Conservation (phyloP, 208 protist species). For the Leishmania tropica region DNA sequence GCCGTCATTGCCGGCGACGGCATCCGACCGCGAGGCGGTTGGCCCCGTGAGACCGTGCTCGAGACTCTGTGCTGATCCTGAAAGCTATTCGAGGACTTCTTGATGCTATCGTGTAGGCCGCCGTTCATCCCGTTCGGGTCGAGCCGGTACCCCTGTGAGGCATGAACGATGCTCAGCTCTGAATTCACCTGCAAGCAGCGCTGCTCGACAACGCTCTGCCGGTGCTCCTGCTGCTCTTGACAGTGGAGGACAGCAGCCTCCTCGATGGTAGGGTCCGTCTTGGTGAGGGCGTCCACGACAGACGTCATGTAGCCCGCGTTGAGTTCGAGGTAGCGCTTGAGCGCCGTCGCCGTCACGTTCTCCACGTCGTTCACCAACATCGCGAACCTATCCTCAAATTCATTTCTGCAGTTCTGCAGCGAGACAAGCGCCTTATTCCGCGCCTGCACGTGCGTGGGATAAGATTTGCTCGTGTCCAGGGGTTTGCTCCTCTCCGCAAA, state of each 20-base stretch:
- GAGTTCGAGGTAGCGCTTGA: slow-evolving; percentile 56
- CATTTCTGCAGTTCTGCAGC: slow-evolving; percentile 20
- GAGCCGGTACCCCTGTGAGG: not conserved
- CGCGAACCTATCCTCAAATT: slow-evolving; percentile 40
- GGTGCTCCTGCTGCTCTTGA: slow-evolving; percentile 10
- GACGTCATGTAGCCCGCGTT: slow-evolving; percentile 54
- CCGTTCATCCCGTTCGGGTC: not conserved
- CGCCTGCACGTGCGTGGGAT: slow-evolving; percentile 19
- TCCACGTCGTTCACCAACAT: slow-evolving; percentile 37
- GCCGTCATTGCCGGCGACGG: too few species aligned
- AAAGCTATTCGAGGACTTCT: too few species aligned
- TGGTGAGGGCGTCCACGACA: slow-evolving; percentile 46
- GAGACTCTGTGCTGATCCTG: not conserved
- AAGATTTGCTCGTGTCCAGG: slow-evolving; percentile 38
- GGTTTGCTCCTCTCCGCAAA: slow-evolving; percentile 49
- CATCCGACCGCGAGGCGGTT: too few species aligned
- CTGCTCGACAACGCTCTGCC: slow-evolving; percentile 21
- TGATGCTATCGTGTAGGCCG: not conserved
- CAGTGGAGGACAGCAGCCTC: slow-evolving; percentile 37
- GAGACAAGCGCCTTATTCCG: slow-evolving; percentile 23
- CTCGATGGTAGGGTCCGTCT: slow-evolving; percentile 37
- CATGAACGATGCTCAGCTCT: not conserved
- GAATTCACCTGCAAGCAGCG: slow-evolving; percentile 5
- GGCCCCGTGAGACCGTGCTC: not conserved
- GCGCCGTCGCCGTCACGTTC: slow-evolving; percentile 26